These are phyloP conservation scores for Phytophthora tentaculata DNA, from an alignment of 352 stramenopile species.

Conservation along the genomic window DNA sequence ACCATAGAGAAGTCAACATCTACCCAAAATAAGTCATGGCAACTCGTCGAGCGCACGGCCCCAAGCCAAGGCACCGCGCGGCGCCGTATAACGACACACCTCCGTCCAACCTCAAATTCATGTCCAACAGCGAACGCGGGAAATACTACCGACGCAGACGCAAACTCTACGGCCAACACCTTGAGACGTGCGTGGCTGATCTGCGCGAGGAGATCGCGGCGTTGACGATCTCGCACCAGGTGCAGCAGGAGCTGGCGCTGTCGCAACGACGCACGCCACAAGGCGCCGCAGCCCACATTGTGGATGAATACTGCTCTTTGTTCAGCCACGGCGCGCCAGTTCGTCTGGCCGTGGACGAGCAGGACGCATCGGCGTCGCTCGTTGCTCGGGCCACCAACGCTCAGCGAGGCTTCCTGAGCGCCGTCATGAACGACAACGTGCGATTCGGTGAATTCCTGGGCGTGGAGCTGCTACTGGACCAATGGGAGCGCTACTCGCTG, in stretches of 20 bases:
- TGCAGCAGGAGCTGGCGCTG: conserved; percentile 39
- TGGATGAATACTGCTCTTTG: conserved; percentile 58
- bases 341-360: conserved; percentile 38
- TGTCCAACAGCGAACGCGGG: conserved; percentile 70
- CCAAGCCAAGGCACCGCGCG: neutral
- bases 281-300: conserved; percentile 37
- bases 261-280: conserved; percentile 28
- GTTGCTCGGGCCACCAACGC: conserved; percentile 28
- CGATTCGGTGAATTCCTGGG: conserved; percentile 53
- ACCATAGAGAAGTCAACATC: no score
- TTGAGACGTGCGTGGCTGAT: conserved; percentile 42
- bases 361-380: conserved; percentile 21
- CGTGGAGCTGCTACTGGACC: conserved; percentile 45
- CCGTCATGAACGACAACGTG: conserved; percentile 46
- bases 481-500: conserved; percentile 68
- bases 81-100: conserved; percentile 1
- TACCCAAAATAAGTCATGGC: neutral
- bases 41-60: neutral
- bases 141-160: conserved; percentile 69
- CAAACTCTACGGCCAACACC: conserved; percentile 51
- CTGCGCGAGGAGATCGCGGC: conserved; percentile 57
- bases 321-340: conserved; percentile 59
- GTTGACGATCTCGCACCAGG: conserved; percentile 40
- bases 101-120: conserved; percentile 45
- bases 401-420: conserved; percentile 46